Conservation (phyloP, 306 rosid genomes). For the Calophaca sinica region DNA sequence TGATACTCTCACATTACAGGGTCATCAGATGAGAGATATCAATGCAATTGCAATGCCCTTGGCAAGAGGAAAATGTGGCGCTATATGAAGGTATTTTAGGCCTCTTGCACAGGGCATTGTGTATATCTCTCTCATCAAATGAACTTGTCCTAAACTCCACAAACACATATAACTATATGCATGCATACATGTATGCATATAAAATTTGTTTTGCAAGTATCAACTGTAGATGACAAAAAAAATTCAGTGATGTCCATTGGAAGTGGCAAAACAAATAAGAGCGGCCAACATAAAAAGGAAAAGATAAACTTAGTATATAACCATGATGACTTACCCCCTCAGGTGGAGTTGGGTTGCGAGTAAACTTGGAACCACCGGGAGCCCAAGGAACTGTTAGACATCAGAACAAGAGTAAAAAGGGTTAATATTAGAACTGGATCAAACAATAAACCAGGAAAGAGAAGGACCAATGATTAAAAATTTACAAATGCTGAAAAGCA, state of each 20-base stretch:
- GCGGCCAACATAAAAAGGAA: neutral
- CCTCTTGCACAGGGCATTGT: conserved; percentile 11
- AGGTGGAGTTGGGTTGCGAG: conserved; percentile 94
- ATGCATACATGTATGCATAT: neutral
- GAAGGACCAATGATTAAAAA: neutral
- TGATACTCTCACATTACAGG: neutral
- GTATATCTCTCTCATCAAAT: neutral
- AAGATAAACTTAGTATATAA: neutral
- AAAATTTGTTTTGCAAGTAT: too few species aligned
- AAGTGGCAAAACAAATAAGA: neutral
- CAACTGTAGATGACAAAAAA: too few species aligned
- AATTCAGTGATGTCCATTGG: neutral
- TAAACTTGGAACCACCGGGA: conserved; percentile 96
- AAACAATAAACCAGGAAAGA: neutral
- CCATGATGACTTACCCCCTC: conserved; percentile 71
- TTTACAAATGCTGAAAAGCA: neutral
- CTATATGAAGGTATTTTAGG: conserved; percentile 1
- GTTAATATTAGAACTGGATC: conserved; percentile 31
- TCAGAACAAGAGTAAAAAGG: conserved; percentile 29
- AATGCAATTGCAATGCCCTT: neutral
- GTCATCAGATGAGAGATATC: neutral
- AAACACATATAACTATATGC: neutral
- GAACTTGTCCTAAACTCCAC: conserved; percentile 24
- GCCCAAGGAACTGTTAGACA: conserved; percentile 92
- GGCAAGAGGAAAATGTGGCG: neutral